Evolutionary conservation across 2,329 filamentous ascomycete species (phyloP), one percentile per base, ranked within the genome.

Genomic region (Pseudogymnoascus sp.): DNA sequence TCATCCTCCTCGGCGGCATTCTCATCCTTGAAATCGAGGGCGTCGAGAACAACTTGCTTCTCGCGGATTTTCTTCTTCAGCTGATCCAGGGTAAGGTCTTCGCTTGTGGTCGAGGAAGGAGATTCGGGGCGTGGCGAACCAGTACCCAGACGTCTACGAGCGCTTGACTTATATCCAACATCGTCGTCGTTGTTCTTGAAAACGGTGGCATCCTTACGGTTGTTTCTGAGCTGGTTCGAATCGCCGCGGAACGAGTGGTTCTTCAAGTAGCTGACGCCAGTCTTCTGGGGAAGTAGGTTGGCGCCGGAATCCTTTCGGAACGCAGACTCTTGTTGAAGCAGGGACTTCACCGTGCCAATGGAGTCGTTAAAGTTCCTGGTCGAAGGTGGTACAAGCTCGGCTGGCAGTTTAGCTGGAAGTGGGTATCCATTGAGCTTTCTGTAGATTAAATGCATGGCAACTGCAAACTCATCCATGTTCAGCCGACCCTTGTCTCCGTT

Each of bases 401-500:
- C 85, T 7, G 94, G 94, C 9, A 99, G 81, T 47, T 88, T 87
- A 69, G 86, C 89, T 14, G 94, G 94, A 33, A 97, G 81, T 1
- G 93, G 92, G 70, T 97, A 97, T 36, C 93, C 93, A 69, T 99
- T 97, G 60, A 99, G 82, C 72, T 95, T 96, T 68, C 94, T 84
- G 77, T 99, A 99, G 69, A 99, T 99, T 75, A 99, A 78, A 81
- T 99, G 94, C 94, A 99, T 99, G 8, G 92, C 91, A 59, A 99
- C 93, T 7, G 94, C 92, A 71, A 99, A 99, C 71, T 99, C 94
- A 72, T 99, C 94, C 70, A 97, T 84, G 69, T 99, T 92, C 30
- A 99, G 82, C 61, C 92, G 88, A 15, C 94, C 94, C 73, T 94
- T 94, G 74, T 99, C 97, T 65, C 92, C 88, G 33, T 92, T 88